These are phyloP conservation scores for Chrysopogon serrulatus DNA, from an alignment of 176 grass and related monocot genomes.

Conservation along the genomic window DNA sequence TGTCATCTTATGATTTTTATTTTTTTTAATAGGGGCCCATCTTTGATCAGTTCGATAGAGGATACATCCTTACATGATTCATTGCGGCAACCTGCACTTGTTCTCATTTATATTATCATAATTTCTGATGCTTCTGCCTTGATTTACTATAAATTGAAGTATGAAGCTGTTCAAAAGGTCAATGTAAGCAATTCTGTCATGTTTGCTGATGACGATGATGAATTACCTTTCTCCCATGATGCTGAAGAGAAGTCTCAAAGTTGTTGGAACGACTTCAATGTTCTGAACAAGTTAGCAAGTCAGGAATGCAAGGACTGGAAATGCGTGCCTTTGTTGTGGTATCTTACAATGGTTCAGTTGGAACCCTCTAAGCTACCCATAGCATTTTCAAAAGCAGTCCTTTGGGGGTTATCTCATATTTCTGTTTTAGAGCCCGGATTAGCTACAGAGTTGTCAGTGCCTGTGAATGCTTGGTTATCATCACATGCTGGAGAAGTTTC, in stretches of 20 bases:
- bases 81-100: conserved; percentile 90
- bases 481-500: conserved; percentile 67
- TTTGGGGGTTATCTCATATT: conserved; percentile 84
- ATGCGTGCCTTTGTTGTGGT: conserved; percentile 87
- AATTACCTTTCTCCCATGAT: conserved; percentile 47
- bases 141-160: conserved; percentile 64
- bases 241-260: conserved; percentile 47
- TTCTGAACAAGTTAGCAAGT: conserved; percentile 73
- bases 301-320: conserved; percentile 81
- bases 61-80: conserved; percentile 77
- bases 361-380: conserved; percentile 74
- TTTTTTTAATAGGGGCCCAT: conserved; percentile 66
- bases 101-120: conserved; percentile 88
- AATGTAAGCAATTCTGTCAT: conserved; percentile 32
- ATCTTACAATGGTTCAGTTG: conserved; percentile 67
- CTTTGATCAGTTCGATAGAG: conserved; percentile 80
- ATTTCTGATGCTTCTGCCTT: conserved; percentile 98
- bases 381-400: conserved; percentile 87
- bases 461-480: conserved; percentile 73
- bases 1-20: conserved; percentile 31
- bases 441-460: conserved; percentile 40
- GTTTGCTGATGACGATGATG: conserved; percentile 66
- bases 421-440: conserved; percentile 57
- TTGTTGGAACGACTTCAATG: conserved; percentile 81
- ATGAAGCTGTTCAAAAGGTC: conserved; percentile 24